Evolutionary conservation across 2,329 filamentous ascomycete genomes (phyloP), one percentile per base, ranked within the genome.

Genomic region (Catunica adiposa): DNA sequence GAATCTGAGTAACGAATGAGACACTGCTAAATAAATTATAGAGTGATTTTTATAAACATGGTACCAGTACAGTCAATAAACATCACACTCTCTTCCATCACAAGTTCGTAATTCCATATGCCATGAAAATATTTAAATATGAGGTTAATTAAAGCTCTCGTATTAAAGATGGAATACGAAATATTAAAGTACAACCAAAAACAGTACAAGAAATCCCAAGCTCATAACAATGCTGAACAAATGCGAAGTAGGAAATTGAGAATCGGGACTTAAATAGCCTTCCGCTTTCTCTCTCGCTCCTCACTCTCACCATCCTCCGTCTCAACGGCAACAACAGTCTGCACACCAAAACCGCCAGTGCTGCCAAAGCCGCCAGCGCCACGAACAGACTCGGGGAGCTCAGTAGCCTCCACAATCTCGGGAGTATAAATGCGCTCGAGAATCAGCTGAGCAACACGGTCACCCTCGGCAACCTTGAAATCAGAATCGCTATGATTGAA

Each of bases 401-500:
- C 79, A 63, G 86, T 74, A 1, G 97, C 90, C 64, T 94, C 89
- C n/a, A 85, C 70, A 4, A 98, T 85, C 50, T 94, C 87, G 1
- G 92, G 90, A 26, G 89, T 97, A 65, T 86, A 89, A 65, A 97
- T 96, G 68, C 88, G 81, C 76, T 98, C 92, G 56, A 98, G 73
- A 61, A 98, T 81, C 62, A 98, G 77, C 75, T 98, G 92, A 44
- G 92, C 94, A 64, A 98, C 74, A 54, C 92, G 84, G 69, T 98
- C 92, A 52, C 90, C 90, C 65, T 84, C 82, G 64, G 84, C 83
- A 61, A 98, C 74, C 61, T 71, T 74, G 66, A 94, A 97, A 67
- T 95, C 89, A 42, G 71, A 70, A 53, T 95, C 89, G 53, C 77
- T 78, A 68, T 94, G 83, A 72, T 98, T 98, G 70, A 97, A 97